phyloP scores from a whole-genome alignment of 352 stramenopile species.

The Salisapilia sapeloensis region DNA sequence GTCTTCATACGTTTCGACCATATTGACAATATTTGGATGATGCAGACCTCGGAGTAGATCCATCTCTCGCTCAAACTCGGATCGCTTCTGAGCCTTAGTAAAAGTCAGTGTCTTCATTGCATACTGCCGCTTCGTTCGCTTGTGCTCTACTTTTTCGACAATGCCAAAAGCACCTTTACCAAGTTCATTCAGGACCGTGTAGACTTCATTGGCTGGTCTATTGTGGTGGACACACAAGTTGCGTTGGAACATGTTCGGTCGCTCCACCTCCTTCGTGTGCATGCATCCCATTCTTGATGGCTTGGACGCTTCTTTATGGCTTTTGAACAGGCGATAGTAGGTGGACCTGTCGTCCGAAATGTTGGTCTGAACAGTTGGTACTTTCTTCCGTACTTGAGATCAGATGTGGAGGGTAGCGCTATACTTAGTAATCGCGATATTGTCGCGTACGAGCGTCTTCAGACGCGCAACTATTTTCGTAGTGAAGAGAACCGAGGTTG shows the following conservation, averaged over 20 bases:
- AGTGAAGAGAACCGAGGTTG: too few relatives aligned
- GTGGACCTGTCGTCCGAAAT: too few relatives aligned
- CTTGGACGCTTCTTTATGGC: too few relatives aligned
- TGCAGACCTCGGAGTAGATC: constrained; percentile 55
- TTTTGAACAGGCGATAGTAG: too few relatives aligned
- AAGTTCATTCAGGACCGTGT: constrained; percentile 31
- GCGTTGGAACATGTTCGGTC: constrained; percentile 58
- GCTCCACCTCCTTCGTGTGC: constrained; percentile 23
- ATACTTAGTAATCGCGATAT: too few relatives aligned
- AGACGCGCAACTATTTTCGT: too few relatives aligned
- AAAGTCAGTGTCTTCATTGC: constrained; percentile 74
- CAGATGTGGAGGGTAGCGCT: too few relatives aligned
- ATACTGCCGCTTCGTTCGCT: constrained; percentile 41
- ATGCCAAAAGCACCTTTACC: constrained; percentile 57
- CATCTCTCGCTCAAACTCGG: constrained; percentile 66
- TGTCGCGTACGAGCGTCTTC: too few relatives aligned
- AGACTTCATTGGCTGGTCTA: constrained; percentile 18
- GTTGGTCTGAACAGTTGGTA: too few relatives aligned
- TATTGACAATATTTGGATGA: constrained; percentile 64
- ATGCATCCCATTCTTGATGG: constrained; percentile 40
- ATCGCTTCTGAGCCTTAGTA: constrained; percentile 28
- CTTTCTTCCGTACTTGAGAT: too few relatives aligned
- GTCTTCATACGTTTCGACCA: constrained; percentile 68
- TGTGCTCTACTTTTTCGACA: constrained; percentile 55
- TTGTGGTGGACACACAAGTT: constrained; percentile 68